Conservation (phyloP, 805 yeast genomes). For the Yamadazyma takamatsuzukensis region DNA sequence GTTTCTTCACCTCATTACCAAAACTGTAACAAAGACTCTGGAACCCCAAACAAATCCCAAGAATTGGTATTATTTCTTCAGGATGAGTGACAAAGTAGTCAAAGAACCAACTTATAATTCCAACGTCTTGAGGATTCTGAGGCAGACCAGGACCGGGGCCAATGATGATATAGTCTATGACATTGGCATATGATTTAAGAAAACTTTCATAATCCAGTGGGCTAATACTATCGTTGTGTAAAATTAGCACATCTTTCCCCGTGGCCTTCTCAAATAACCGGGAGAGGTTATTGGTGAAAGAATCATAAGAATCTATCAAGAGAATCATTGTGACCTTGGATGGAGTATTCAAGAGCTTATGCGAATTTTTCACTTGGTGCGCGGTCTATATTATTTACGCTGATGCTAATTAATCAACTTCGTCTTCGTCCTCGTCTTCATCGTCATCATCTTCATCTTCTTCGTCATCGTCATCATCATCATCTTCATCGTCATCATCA, state of each 20-base stretch:
- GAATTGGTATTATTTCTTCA: slow-evolving; percentile 48
- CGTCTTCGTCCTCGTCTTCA: slow-evolving; percentile 10
- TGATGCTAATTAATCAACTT: slow-evolving; percentile 3
- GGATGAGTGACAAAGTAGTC: slow-evolving; percentile 11
- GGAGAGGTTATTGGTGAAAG: slow-evolving; percentile 82
- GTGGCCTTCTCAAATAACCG: slow-evolving; percentile 56
- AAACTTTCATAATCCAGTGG: slow-evolving; percentile 27
- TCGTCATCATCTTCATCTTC: slow-evolving; percentile 31
- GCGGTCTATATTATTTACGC: too few relatives aligned
- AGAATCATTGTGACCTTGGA: too few relatives aligned
- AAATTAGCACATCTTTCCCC: slow-evolving; percentile 46
- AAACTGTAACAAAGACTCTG: slow-evolving; percentile 69
- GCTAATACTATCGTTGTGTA: slow-evolving; percentile 58
- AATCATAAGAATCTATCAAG: slow-evolving; percentile 90
- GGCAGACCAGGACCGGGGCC: slow-evolving; percentile 99
- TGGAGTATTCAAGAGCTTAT: too few relatives aligned
- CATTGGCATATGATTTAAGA: slow-evolving; percentile 40
- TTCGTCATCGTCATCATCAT: slow-evolving; percentile 57
- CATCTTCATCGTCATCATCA: slow-evolving; percentile 69
- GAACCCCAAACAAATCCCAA: slow-evolving; percentile 93
- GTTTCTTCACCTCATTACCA: slow-evolving; percentile 53
- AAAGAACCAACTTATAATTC: slow-evolving; percentile 63
- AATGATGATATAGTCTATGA: slow-evolving; percentile 71
- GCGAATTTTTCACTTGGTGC: too few relatives aligned
- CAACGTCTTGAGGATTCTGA: slow-evolving; percentile 54